phyloP scores from a whole-genome alignment of 345 rosid species.

The Linum tenue region DNA sequence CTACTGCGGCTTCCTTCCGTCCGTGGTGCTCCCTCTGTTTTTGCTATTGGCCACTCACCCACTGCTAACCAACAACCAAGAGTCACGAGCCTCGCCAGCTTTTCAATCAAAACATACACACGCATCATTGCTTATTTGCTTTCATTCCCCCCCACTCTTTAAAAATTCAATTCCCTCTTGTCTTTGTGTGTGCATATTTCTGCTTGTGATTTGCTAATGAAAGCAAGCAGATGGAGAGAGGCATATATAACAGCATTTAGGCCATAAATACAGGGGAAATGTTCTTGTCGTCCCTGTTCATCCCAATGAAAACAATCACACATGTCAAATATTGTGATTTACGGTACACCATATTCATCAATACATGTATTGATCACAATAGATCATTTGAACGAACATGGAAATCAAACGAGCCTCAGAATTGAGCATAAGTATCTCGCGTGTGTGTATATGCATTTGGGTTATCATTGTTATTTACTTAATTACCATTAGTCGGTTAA shows the following conservation, averaged over 20 bases:
- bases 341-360: no score
- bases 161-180: neutral
- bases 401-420: no score
- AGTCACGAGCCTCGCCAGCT: constrained; percentile 50
- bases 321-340: no score
- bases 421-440: no score
- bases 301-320: no score
- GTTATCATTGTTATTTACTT: no score
- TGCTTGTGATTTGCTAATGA: neutral
- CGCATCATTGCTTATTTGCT: constrained; percentile 9
- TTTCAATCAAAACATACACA: constrained; percentile 18
- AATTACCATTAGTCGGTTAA: no score
- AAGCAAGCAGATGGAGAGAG: neutral
- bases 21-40: neutral
- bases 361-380: no score
- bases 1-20: constrained; percentile 17
- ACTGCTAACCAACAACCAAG: constrained; percentile 51
- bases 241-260: neutral
- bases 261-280: neutral
- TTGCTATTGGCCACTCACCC: constrained; percentile 19
- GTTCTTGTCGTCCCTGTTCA: neutral
- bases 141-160: neutral
- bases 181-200: neutral
- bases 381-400: no score
- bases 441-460: no score